Base-by-base conservation (phyloP, 169 alveolate species). In the Babesia ovata region DNA sequence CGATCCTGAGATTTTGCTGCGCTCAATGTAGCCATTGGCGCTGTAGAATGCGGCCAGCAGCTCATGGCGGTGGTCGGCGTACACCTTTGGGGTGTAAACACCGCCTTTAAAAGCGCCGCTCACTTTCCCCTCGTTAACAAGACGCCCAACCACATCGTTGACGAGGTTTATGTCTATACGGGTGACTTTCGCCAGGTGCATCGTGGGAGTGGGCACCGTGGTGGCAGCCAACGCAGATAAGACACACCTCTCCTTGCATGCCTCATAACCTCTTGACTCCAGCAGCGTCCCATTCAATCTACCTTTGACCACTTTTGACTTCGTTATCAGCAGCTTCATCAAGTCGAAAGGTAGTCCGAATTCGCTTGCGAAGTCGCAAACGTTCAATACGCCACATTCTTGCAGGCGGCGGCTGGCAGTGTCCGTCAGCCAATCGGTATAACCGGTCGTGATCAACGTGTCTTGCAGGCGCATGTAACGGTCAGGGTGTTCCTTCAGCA, bases 331-430 rank as follows among this genome's bases (percentile, higher is more conserved):
- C 29, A 63, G 16, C 33, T 61, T 67, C 4, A 83, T 56, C 76
- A 83, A 12, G 28, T 73, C 90, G n/a, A 75, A 44, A 14, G 90
- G 86, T 16, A 83, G 71, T 52, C 75, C 82, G 53, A 59, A 83
- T 62, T 83, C 90, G 44, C 56, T 70, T 22, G 90, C 73, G 16
- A 83, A 65, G 24, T 83, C 86, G 24, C 83, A 69, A 10, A 75
- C 48, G 33, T 39, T 53, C 66, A 83, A 50, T 3, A 76, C 36
- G 14, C 90, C 90, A 21, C 85, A 83, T 60, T 75, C 90, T 57
- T 67, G 75, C 22, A 83, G 44, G n/a, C 86, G 57, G 54, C 73
- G 60, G 49, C 58, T 57, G 8, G 67, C 60, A 4, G 69, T 45
- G n/a, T n/a, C 50, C 77, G 70, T 83, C 52, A 83, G 77, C 48